These are phyloP conservation scores for Tetrahymena thermophila DNA, from an alignment of 73 alveolate genomes.

Conservation along the genomic window DNA sequence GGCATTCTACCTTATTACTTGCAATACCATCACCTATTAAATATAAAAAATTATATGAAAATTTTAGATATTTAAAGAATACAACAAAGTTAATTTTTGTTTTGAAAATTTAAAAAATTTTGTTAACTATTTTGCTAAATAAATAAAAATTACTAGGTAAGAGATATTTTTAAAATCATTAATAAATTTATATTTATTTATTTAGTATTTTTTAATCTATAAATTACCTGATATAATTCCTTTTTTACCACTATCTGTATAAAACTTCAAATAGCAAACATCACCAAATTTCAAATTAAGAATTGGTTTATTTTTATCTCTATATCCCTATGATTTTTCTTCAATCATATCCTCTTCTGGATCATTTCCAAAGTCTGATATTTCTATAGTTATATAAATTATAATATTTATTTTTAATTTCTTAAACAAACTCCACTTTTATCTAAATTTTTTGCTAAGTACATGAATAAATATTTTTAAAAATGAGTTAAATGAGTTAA, in stretches of 20 bases:
- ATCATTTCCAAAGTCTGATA: background rate
- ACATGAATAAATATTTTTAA: too few species aligned
- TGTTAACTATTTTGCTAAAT: too few species aligned
- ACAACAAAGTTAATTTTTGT: too few species aligned
- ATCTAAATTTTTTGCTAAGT: too few species aligned
- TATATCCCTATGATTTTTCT: background rate
- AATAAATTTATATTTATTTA: too few species aligned
- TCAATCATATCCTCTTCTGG: background rate
- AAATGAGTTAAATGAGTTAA: too few species aligned
- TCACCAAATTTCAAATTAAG: background rate
- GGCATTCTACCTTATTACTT: background rate
- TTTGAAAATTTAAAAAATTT: too few species aligned
- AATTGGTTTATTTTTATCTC: background rate
- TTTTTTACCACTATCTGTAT: background rate
- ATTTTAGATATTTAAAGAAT: too few species aligned
- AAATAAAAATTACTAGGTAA: too few species aligned
- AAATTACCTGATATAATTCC: background rate
- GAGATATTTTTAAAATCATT: too few species aligned
- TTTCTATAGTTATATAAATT: background rate
- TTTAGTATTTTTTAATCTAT: too few species aligned
- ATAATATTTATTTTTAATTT: background rate
- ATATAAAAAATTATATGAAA: background rate
- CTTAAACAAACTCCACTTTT: background rate
- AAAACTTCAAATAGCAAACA: background rate
- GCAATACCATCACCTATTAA: background rate